Evolutionary conservation across 345 rosid species (phyloP), one percentile per base, ranked within the genome.

Genomic region (Populus alba): DNA sequence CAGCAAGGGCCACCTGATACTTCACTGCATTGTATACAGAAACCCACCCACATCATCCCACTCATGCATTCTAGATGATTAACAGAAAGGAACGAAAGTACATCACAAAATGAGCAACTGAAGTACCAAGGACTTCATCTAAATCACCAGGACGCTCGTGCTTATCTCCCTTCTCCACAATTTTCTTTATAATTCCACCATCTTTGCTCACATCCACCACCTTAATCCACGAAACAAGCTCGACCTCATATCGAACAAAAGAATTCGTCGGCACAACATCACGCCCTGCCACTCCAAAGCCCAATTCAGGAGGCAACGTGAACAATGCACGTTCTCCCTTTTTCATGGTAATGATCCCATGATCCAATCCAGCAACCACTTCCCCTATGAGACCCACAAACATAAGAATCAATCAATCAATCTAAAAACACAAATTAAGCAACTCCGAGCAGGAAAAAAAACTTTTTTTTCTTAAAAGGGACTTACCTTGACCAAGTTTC

Each of bases 101-200:
- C 53, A 59, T 9, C 16, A 53, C 53, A 59, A 7, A 70, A 47
- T 71, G 65, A 79, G 79, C 39, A 16, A 12, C 35, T 20, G 37
- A 71, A 37, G 57, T 86, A 91, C 91, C 94, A 41, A 87, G 88
- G 80, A 88, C 92, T 85, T 91, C 92, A 83, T 89, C 94, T 53
- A 89, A 81, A 76, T 88, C 87, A 75, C 87, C 71, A 29, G 92
- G 94, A 4, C 55, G 61, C 74, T 39, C 88, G 31, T 78, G 76
- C 78, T 66, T 83, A 77, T 74, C 78, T 33, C 92, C 92, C 51
- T 75, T 87, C 63, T 79, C 78, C 80, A 88, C n/a, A 74, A 88
- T 84, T 80, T 81, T 91, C 88, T 91, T 91, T 65, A 88, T 31
- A 47, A 91, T 81, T 31, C 90, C 89, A 73, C 94, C 88, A 79